A percentile compares a stretch with the other conserved stretches of the same genome.
Evolutionary conservation across 2,329 filamentous ascomycete genomes (phyloP).

Genomic region (Calcarisporium arbuscula): DNA sequence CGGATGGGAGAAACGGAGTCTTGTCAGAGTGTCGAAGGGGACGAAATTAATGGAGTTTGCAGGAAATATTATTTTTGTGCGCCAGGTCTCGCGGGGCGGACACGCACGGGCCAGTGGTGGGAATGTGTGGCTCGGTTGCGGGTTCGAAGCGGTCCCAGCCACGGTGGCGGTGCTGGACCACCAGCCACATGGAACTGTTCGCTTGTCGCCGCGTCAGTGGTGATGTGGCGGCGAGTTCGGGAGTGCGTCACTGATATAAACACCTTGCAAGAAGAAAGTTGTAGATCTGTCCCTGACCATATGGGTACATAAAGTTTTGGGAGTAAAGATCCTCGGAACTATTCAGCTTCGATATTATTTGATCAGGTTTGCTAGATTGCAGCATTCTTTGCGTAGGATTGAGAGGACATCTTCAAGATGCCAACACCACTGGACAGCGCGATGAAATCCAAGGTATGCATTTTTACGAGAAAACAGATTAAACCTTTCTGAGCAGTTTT

Average conservation of each 20-base stretch:
- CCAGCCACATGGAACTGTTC: no score
- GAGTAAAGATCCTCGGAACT: no score
- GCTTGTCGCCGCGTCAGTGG: no score
- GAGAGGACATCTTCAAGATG: conserved; percentile 39
- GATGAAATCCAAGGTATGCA: conserved; percentile 60
- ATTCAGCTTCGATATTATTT: no score
- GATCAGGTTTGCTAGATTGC: no score
- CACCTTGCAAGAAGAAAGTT: conserved; percentile 4
- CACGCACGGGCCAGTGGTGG: conserved; percentile 13
- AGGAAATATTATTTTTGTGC: conserved; percentile 21
- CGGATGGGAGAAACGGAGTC: conserved; percentile 14
- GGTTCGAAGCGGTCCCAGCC: no score
- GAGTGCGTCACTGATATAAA: conserved; percentile 2
- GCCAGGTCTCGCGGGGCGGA: conserved; percentile 17
- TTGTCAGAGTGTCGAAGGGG: conserved; percentile 9
- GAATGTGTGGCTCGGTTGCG: conserved; percentile 3
- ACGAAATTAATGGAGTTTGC: conserved; percentile 15
- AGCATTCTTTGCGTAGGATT: no score
- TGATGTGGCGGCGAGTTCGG: conserved; percentile 3
- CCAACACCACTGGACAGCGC: conserved; percentile 63
- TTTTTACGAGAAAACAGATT: no score
- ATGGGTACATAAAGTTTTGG: no score
- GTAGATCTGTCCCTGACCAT: no score
- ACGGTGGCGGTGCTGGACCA: no score
- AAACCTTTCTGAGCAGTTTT: no score